phyloP scores from a whole-genome alignment of 257 asterid genomes.

The Hygrophila difformis region DNA sequence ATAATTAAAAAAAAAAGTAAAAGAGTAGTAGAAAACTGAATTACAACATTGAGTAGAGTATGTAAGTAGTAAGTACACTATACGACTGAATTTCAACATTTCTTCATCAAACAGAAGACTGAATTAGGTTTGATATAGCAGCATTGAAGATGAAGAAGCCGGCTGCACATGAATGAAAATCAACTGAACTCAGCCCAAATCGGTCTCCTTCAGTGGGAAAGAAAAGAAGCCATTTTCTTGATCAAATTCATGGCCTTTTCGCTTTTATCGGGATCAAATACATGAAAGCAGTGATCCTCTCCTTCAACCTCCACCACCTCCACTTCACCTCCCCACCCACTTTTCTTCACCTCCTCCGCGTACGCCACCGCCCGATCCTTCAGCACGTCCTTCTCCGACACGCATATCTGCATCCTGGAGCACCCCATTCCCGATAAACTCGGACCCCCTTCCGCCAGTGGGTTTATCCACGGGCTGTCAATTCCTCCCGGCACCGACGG shows the following conservation, averaged over 20 bases:
- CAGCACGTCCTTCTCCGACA: constrained; percentile 57
- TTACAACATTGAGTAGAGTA: too few species aligned
- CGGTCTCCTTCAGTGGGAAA: not conserved
- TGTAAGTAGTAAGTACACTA: too few species aligned
- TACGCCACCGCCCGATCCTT: constrained; percentile 51
- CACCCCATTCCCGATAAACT: constrained; percentile 29
- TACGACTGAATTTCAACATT: too few species aligned
- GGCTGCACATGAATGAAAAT: too few species aligned
- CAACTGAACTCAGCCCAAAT: too few species aligned
- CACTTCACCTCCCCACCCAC: constrained; percentile 48
- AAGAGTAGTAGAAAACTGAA: too few species aligned
- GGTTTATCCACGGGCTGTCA: constrained; percentile 63
- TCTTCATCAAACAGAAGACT: too few species aligned
- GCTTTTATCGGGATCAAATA: constrained; percentile 33
- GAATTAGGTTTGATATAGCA: too few species aligned
- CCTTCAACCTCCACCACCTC: constrained; percentile 45
- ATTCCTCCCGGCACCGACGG: constrained; percentile 36
- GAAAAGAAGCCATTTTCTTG: not conserved
- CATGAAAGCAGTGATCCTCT: constrained; percentile 63
- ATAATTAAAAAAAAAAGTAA: too few species aligned
- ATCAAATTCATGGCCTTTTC: not conserved
- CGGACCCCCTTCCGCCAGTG: constrained; percentile 30
- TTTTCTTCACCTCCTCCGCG: constrained; percentile 19
- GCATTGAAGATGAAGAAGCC: too few species aligned
- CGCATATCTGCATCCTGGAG: constrained; percentile 35